Evolutionary conservation across 2,329 filamentous ascomycete species (phyloP), one percentile per base, ranked within the genome.

Genomic region (Pseudopithomyces chartarum): DNA sequence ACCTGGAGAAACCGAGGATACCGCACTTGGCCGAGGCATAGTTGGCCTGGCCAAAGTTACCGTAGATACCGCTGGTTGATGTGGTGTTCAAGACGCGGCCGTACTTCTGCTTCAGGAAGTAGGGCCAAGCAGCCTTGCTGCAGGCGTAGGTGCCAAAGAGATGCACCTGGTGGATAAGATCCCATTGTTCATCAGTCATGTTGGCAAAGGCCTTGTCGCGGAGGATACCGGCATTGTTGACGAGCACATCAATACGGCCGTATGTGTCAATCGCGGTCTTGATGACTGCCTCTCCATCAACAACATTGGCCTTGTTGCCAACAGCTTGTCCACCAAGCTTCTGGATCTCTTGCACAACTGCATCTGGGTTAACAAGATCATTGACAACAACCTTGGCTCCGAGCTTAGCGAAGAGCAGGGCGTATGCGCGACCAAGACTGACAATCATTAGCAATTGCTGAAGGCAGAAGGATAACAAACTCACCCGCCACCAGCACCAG

Each of bases 21-120:
- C 91, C 95, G 66, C 61, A 75, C 63, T 77, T 78, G 39, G 79
- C 74, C 45, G 94, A 91, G 60, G 95, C 86, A 78, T 99, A 99
- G 84, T 99, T 99, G 71, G 94, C 91, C 80, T 99, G 95, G 61
- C 95, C 95, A 76, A 99, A 99, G 85, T 97, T 99, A 68, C 95
- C 95, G 76, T 99, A 99, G 78, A 99, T 96, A 79, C 95, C 95
- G 68, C 90, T 96, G 47, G 95, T 98, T 34, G 92, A 96, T 39
- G 95, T 95, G 46, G 95, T 99, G 84, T 99, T 99, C 73, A 99
- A 84, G 59, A 99, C 87, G 70, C 95, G 92, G 65, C 95, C 95
- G 72, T 97, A 99, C 84, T 97, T 98, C 79, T 99, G 95, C 85
- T 97, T 97, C 51, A 98, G 84, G 84, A 99, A 91, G 79, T 96